Evolutionary conservation across 2,329 filamentous ascomycete genomes (phyloP).

Genomic region (Fusarium sp.): DNA sequence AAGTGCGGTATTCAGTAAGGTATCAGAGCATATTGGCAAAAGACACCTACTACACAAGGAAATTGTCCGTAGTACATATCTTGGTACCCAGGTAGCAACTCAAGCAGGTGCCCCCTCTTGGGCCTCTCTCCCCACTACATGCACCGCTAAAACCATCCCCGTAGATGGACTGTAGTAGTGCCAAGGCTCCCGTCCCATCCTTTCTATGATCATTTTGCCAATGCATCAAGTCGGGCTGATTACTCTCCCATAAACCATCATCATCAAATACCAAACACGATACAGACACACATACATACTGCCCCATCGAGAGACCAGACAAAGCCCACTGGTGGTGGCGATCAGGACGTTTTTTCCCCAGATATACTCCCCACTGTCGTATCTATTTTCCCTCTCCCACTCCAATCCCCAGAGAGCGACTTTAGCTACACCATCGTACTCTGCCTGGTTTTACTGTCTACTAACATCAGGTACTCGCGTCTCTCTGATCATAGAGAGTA

Average conservation of each 20-base stretch:
- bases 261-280: constrained; percentile 27
- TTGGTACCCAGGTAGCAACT: too few species aligned
- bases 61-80: neutral
- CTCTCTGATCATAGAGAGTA: neutral
- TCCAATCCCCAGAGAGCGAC: neutral
- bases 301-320: constrained; percentile 1
- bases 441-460: neutral
- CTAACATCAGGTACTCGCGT: too few species aligned
- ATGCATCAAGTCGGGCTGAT: constrained; percentile 23
- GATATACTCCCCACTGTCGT: neutral
- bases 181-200: constrained; percentile 14
- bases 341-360: constrained; percentile 2
- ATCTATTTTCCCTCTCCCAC: neutral
- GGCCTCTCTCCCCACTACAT: too few species aligned
- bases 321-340: constrained; percentile 25
- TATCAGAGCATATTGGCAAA: too few species aligned
- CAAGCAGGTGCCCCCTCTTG: too few species aligned
- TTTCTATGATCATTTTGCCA: neutral
- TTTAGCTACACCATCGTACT: neutral
- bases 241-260: constrained; percentile 27
- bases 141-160: too few species aligned
- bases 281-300: neutral
- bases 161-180: neutral
- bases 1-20: neutral
- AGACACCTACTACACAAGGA: neutral